Percentiles rank a stretch among this genome's conserved stretches.
Evolutionary conservation across 805 yeast species (phyloP).

Genomic region (Ogataea ramenticola): DNA sequence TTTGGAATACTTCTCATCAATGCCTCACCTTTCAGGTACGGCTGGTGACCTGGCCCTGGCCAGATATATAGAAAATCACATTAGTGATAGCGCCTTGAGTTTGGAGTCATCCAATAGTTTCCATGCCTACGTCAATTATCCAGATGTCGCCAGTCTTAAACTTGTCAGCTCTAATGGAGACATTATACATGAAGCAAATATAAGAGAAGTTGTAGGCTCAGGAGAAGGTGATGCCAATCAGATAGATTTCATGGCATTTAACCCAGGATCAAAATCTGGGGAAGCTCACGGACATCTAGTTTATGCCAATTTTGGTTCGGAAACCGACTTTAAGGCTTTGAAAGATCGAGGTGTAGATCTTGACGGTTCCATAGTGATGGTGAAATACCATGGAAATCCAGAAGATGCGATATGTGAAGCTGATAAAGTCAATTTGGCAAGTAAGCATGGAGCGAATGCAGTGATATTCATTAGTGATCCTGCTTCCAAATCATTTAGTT

Average conservation of each 20-base stretch:
- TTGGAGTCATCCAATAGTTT: conserved; percentile 43
- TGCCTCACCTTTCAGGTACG: conserved; percentile 88
- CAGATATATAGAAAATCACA: conserved; percentile 52
- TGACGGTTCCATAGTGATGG: conserved; percentile 46
- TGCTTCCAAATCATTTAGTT: conserved; percentile 8
- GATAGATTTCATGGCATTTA: conserved; percentile 45
- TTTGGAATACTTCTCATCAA: conserved; percentile 62
- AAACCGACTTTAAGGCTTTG: conserved; percentile 42
- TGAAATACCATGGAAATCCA: conserved; percentile 46
- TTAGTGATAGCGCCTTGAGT: conserved; percentile 50
- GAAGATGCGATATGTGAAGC: conserved; percentile 33
- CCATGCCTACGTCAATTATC: conserved; percentile 59
- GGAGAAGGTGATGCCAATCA: conserved; percentile 6
- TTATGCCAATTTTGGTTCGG: conserved; percentile 63
- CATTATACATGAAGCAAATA: conserved; percentile 12
- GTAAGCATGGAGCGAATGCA: conserved; percentile 51
- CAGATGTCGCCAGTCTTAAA: conserved; percentile 31
- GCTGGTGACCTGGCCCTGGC: conserved; percentile 74
- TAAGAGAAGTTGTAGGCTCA: conserved; percentile 11
- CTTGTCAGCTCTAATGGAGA: conserved; percentile 14
- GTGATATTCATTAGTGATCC: conserved; percentile 58
- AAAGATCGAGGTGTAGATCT: conserved; percentile 29
- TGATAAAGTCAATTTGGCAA: conserved; percentile 48
- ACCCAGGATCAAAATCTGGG: conserved; percentile 61
- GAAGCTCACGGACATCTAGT: conserved; percentile 45